phyloP scores from a whole-genome alignment of 306 rosid species.

The Cucurbita argyrosperma region DNA sequence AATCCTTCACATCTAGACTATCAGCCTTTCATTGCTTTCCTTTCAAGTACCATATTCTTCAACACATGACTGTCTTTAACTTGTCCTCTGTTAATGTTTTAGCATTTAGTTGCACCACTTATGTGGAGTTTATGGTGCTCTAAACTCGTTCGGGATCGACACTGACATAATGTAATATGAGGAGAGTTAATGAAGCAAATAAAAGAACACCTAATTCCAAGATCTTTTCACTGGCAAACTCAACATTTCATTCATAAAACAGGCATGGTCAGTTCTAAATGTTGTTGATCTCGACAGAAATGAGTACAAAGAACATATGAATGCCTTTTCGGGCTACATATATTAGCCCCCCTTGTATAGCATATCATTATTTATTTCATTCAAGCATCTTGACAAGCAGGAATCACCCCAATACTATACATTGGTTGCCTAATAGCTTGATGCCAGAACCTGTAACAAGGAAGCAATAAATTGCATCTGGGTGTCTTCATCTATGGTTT shows the following conservation, averaged over 20 bases:
- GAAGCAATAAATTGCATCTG: conserved; percentile 89
- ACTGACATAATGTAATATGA: background rate
- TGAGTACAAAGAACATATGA: background rate
- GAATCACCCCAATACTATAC: conserved; percentile 2
- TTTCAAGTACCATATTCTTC: too few relatives aligned
- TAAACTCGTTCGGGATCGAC: background rate
- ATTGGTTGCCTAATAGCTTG: conserved; percentile 15
- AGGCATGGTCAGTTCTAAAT: background rate
- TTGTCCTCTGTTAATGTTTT: background rate
- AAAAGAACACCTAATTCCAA: background rate
- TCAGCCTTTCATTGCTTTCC: background rate
- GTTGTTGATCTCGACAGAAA: background rate
- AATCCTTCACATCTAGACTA: background rate
- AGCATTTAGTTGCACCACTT: background rate
- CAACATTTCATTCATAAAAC: background rate
- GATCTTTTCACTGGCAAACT: background rate
- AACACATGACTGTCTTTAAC: background rate
- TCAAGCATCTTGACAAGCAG: background rate
- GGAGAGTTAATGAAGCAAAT: background rate
- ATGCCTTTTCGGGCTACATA: conserved; percentile 4
- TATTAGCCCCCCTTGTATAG: background rate
- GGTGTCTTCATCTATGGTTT: conserved; percentile 51
- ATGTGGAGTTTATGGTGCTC: background rate
- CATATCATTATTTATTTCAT: background rate
- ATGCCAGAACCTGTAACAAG: conserved; percentile 70